phyloP scores from a whole-genome alignment of 495 filamentous ascomycete genomes.

The Hyaloscypha finlandica region DNA sequence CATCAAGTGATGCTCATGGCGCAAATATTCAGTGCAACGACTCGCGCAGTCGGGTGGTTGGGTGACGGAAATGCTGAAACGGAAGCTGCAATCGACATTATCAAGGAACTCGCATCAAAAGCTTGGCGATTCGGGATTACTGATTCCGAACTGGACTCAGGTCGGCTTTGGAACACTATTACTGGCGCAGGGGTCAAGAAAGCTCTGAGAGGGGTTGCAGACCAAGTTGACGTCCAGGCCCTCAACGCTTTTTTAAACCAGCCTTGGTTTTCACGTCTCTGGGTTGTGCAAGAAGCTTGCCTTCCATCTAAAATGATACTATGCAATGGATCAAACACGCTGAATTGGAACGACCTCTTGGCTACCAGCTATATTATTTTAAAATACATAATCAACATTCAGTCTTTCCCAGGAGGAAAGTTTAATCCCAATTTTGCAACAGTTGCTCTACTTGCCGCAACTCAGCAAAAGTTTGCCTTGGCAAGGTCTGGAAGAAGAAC shows the following conservation, averaged over 20 bases:
- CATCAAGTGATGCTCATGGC: slow-evolving; percentile 8
- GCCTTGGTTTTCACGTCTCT: background rate
- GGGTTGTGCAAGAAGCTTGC: background rate
- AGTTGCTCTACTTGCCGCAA: no score
- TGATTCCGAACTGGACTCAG: background rate
- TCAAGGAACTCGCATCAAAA: background rate
- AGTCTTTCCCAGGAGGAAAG: no score
- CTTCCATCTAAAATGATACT: background rate
- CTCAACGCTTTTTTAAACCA: background rate
- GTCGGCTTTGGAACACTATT: no score
- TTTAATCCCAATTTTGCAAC: no score
- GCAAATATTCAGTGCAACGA: background rate
- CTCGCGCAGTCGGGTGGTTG: background rate
- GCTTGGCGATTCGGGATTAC: background rate
- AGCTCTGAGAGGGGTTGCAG: background rate
- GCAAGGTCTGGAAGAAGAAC: no score
- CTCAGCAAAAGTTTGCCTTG: no score
- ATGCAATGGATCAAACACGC: background rate
- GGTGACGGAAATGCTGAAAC: background rate
- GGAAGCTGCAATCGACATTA: background rate
- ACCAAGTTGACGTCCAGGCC: background rate
- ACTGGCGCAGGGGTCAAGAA: background rate
- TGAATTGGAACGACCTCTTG: background rate
- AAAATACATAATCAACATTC: no score
- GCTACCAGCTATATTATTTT: no score